A percentile compares a stretch with the other conserved stretches of the same genome.
Conservation (phyloP, 129 eudicot species). For the Rutidosis leptorrhynchoides region DNA sequence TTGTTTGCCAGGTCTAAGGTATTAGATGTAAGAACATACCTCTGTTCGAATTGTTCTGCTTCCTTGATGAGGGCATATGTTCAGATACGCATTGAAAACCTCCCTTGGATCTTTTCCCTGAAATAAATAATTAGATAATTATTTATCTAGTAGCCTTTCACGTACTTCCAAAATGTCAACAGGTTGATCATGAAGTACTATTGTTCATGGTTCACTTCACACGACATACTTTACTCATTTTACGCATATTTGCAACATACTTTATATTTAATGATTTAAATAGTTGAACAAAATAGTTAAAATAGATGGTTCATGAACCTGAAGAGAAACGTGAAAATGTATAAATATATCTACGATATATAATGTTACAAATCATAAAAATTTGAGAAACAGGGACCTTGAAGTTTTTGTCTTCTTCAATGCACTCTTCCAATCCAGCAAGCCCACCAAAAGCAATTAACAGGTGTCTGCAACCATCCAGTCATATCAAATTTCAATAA, state of each 20-base stretch:
- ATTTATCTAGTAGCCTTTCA: conserved; percentile 1
- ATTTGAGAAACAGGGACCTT: conserved; percentile 44
- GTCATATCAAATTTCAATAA: conserved; percentile 5
- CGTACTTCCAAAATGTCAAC: not conserved
- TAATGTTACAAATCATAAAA: not conserved
- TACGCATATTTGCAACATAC: not conserved
- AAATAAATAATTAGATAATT: conserved; percentile 19
- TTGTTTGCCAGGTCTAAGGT: no score
- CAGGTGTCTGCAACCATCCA: conserved; percentile 58
- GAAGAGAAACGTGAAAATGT: not conserved
- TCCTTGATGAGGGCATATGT: conserved; percentile 90
- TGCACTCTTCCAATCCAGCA: conserved; percentile 94
- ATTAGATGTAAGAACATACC: conserved; percentile 37
- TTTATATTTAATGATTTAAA: no score
- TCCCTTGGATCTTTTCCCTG: conserved; percentile 80
- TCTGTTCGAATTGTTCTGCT: conserved; percentile 97
- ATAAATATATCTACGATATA: not conserved
- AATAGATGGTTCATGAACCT: not conserved
- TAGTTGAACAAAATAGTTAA: not conserved
- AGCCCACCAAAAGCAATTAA: conserved; percentile 96
- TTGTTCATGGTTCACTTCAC: not conserved
- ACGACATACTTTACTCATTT: not conserved
- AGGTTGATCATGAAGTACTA: not conserved
- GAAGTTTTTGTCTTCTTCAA: conserved; percentile 70
- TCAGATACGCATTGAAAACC: conserved; percentile 65